Base-by-base conservation (phyloP, 192 early-diverging fungal species). In the Coemansia sp. region DNA sequence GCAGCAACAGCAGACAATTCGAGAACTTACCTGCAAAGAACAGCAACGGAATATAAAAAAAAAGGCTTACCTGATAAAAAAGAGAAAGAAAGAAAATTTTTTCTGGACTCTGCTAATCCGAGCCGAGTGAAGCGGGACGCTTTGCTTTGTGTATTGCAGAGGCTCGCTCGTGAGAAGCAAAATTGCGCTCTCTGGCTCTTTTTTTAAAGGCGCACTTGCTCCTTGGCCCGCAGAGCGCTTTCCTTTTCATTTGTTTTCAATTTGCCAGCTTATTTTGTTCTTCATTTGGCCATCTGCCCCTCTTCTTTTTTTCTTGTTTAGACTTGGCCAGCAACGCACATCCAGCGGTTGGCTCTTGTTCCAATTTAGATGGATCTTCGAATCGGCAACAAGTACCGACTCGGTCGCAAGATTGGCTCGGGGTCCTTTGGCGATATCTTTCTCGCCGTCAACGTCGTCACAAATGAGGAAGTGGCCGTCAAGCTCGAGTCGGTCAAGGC, bases 381-480 rank as follows among this genome's bases (percentile, higher is more conserved):
- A 71, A 90, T 98, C 49, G 94, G 89, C 70, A 91, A 91, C 80
- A 93, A 92, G 79, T 98, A 87, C 81, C 83, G 89, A 46, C 87
- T 98, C 55, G 93, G 93, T 46, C 83, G 91, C 48, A 98, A 97
- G 80, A 92, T 98, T 76, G 96, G 96, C 39, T 88, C 88, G 43
- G 96, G 96, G 44, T 93, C 90, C 40, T 98, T 98, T 86, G 96
- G 96, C 39, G 96, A 97, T 62, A 94, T 98, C 69, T 97, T 90
- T 69, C 85, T 95, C 51, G 92, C 90, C 5, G 89, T 88, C 20
- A 93, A 91, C 64, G 80, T 92, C 23, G 82, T 90, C 65, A 92
- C 90, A 48, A 89, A 89, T 49, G 93, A 99, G 65, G 93, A 98
- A 68, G 93, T 99, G 10, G 97, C 95, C 39, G 93, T 97, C 76